phyloP scores from a whole-genome alignment of 2,329 filamentous ascomycete genomes.

The Fusarium sp. region DNA sequence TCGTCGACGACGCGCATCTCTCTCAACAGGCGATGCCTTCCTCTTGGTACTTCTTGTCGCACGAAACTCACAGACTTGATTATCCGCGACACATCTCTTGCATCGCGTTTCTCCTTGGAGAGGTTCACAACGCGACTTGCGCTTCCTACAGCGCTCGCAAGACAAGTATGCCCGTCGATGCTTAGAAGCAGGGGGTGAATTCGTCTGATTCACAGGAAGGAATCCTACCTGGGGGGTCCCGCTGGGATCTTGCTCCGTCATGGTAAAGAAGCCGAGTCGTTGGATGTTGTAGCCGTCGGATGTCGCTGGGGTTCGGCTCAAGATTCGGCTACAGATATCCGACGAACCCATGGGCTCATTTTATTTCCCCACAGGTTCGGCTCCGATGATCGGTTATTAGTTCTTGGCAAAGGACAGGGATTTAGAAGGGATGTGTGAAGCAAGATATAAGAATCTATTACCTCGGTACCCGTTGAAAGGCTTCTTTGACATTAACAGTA shows the following conservation, averaged over 20 bases:
- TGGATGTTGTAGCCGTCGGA: not conserved
- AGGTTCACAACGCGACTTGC: conserved; percentile 25
- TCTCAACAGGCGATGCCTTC: not conserved
- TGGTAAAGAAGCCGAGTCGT: not conserved
- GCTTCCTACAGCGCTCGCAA: conserved; percentile 23
- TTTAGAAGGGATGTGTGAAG: not conserved
- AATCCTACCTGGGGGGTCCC: not conserved
- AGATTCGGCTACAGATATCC: not conserved
- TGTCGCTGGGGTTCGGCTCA: not conserved
- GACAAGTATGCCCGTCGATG: conserved; percentile 16
- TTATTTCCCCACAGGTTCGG: not conserved
- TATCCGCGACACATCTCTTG: conserved; percentile 13
- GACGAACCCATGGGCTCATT: not conserved
- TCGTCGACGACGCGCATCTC: not conserved
- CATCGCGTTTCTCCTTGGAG: not conserved
- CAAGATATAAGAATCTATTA: not conserved
- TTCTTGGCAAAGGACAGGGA: not conserved
- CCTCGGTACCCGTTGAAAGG: not conserved
- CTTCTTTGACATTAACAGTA: not conserved
- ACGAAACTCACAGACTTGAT: conserved; percentile 20
- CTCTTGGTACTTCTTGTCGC: not conserved
- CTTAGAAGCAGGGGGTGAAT: conserved; percentile 1
- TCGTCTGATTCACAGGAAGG: conserved; percentile 4
- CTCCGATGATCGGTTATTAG: not conserved
- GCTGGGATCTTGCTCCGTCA: not conserved